Base-by-base conservation (phyloP, 2,329 filamentous ascomycete genomes). In the Aureobasidium sp. region DNA sequence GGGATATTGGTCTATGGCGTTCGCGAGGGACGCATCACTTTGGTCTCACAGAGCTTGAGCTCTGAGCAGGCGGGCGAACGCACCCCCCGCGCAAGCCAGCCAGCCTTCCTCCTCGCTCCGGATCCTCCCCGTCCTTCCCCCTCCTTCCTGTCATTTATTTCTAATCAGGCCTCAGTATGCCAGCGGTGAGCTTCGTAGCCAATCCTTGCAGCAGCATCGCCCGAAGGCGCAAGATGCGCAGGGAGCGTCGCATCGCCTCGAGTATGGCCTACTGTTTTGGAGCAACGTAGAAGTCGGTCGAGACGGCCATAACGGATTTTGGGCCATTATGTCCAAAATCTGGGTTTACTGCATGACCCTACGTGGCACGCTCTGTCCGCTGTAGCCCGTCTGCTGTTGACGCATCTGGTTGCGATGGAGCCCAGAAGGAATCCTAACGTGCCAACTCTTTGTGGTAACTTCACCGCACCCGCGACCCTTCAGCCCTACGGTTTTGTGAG, bases 401-500 rank as follows among this genome's bases (percentile, higher is more conserved):
- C 34, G 34, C 41, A 44, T 36, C 24, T 20, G 53, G 51, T 27
- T 20, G 29, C 51, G 27, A 48, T 5, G 20, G 13, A 15, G 32
- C 26, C 29, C 37, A 17, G 51, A 43, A 15, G 36, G 24, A 26
- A 36, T 41, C 37, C 41, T 36, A 29, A 39, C 36, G 50, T 59
- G 56, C 29, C 34, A 27, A 26, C 15, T 26, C 20, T 4, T 15
- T 27, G 36, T 48, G 48, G 36, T 47, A 55, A 55, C 32, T 34
- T 37, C 60, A 62, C 60, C 60, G 60, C 48, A 61, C 39, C 43
- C 56, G 27, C 43, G 26, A 37, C 36, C 60, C 37, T 50, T 55
- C 60, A 61, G 59, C 59, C 59, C 59, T 61, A 61, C 48, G 20
- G 26, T 2, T 48, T 53, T 55, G 60, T 62, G 29, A 43, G 57